Base-by-base conservation (phyloP, 2,329 filamentous ascomycete species). In the Cercospora zeae-maydis region DNA sequence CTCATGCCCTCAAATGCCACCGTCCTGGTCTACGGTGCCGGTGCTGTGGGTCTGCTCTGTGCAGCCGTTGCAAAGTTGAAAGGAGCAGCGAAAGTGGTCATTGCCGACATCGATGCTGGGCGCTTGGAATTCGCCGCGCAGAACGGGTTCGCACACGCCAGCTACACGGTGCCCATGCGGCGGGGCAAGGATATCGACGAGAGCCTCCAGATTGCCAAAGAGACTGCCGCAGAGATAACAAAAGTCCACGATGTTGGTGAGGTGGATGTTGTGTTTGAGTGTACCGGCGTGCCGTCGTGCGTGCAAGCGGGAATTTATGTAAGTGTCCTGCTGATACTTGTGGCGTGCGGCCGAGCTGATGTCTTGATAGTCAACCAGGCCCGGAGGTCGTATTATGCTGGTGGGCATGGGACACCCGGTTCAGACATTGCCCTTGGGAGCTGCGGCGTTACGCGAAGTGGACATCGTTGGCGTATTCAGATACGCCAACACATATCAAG, bases 381-480 rank as follows among this genome's bases (percentile, higher is more conserved):
- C 89, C 0, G 90, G 89, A 27, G 89, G 89, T 16, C 88, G 87
- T 69, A 81, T 92, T 54, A 83, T 92, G 74, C 86, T 92, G 74
- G 88, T 93, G 24, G 90, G 89, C 58, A 92, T 92, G 89, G 90
- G 90, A 37, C 89, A 85, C 4, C 89, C 89, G 0, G 84, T 91
- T 58, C 88, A 92, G 74, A 91, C 88, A 0, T 80, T 92, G 1
- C 89, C 89, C 1, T 79, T 93, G 51, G 89, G 86, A 7, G 87
- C 88, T 4, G 89, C 89, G 2, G 88, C 89, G 39, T 79, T 91
- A 30, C 84, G 88, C 37, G 90, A 93, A 77, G 86, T 92, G 47
- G 89, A 92, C 72, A 88, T 92, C 33, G 77, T 91, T n/a, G 89
- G 89, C 34, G 86, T 91, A 31, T 92, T 92, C 78, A 83, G 89